Evolutionary conservation across 257 asterid genomes (phyloP), one percentile per base, ranked within the genome.

Genomic region (Solanum arcanum): DNA sequence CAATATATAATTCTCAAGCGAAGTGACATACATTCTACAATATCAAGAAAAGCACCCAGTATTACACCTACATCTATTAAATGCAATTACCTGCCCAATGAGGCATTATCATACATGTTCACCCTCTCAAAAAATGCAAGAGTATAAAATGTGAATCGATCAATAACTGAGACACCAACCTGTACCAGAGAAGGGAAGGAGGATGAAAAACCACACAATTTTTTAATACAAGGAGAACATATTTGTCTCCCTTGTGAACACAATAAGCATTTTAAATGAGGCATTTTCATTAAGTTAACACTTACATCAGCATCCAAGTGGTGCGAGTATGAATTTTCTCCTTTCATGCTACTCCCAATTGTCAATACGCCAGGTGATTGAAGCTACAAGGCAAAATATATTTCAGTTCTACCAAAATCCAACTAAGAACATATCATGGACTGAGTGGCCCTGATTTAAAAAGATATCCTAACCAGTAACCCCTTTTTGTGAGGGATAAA

Each of bases 81-180:
- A 75, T 25, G 25, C 31, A 47, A 41, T 41, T 91, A 97, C 99
- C 99, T 95, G 96, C 93, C 94, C 89, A 96, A 88, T 56, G 99
- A 96, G 88, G 99, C 98, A 89, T 97, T 96, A 92, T 90, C 96
- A 85, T 95, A 95, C 95, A 96, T 96, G 92, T 95, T 97, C 90
- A 96, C 88, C 95, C 93, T 92, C 97, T 97, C 99, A 89, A 97
- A 97, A 94, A 96, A 97, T 39, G 99, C 97, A 83, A 97, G 99
- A 44, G 99, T 96, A 87, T 96, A 93, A 90, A 91, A 97, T 78
- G 99, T 97, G 90, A 97, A 96, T 37, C 99, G 94, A 84, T 97
- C 99, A 84, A 97, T 98, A 87, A 96, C 99, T 91, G 99, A 97
- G 80, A 97, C 97, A 33, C 99, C 99, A 90, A 97, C 99, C 99